Evolutionary conservation across 2,329 filamentous ascomycete genomes (phyloP), one percentile per base, ranked within the genome.

Genomic region (Diaporthe vexans): DNA sequence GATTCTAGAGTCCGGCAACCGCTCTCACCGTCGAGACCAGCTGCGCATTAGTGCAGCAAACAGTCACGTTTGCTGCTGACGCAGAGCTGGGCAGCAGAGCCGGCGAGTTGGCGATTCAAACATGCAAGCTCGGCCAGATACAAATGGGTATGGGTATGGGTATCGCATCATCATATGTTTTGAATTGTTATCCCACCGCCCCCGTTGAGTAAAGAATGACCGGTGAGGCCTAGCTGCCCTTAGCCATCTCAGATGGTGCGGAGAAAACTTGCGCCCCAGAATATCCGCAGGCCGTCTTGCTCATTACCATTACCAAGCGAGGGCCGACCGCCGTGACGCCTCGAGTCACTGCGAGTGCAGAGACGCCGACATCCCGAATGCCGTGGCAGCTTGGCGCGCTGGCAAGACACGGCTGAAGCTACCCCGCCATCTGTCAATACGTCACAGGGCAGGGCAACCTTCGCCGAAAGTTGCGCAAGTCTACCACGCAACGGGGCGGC

Each of bases 341-440:
- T 26, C 15, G 37, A 57, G 57, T 46, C 59, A 63, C 40, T 29
- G 59, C 59, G 24, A 63, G 4, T 19, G 3, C 59, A 29, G n/a
- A 63, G 40, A 67, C 43, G 43, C 61, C 61, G 61, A 67, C 61
- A 24, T 67, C 61, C 61, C 61, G 61, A 67, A 67, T 67, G 46
- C 61, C 61, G 61, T 10, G 17, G 46, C 43, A 51, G 43, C 61
- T 51, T 67, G 61, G 61, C 61, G 15, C 8, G 37, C 37, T 40
- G 37, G 37, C 37, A 40, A 40, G 13, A 37, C 15, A 43, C 59
- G 37, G 37, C 37, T 40, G 35, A 59, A 52, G 61, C 61, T 67
- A 67, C 61, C 61, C 61, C 61, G 61, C 61, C 61, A 67, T 52
- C 43, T 15, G 15, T 3, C n/a, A 26, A 65, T 67, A 52, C 61